These are phyloP conservation scores for Calycina herbarum DNA, from an alignment of 2,329 filamentous ascomycete genomes.

Conservation along the genomic window DNA sequence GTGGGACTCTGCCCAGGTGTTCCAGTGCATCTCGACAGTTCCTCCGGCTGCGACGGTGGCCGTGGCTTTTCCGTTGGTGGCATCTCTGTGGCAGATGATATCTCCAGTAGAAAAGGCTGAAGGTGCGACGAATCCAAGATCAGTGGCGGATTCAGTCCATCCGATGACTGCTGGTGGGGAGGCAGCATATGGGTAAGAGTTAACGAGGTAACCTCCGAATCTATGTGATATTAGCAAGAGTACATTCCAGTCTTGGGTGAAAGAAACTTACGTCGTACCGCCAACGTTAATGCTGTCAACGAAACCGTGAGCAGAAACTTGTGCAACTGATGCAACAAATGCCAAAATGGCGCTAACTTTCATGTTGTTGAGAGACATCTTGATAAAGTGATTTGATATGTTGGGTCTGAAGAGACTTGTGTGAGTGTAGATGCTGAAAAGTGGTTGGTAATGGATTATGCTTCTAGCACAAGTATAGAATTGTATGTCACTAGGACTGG, in stretches of 20 bases:
- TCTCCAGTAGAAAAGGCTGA: constrained; percentile 42
- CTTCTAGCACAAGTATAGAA: constrained; percentile 6
- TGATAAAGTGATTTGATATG: constrained; percentile 9
- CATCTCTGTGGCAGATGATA: constrained; percentile 51
- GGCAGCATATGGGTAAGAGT: constrained; percentile 23
- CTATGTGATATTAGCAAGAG: constrained; percentile 13
- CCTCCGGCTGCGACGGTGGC: constrained; percentile 48
- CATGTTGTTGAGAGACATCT: constrained; percentile 25
- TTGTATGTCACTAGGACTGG: constrained; percentile 4
- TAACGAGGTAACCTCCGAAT: constrained; percentile 37
- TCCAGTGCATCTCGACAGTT: constrained; percentile 49
- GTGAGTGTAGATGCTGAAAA: background rate
- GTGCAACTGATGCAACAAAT: constrained; percentile 38
- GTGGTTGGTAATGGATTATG: background rate
- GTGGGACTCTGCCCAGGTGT: constrained; percentile 51
- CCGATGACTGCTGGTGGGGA: constrained; percentile 38
- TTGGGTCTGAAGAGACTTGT: constrained; percentile 8
- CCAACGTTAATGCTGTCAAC: constrained; percentile 46
- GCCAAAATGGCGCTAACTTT: constrained; percentile 22
- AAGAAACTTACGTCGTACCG: constrained; percentile 32
- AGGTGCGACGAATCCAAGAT: constrained; percentile 52
- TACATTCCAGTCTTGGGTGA: background rate
- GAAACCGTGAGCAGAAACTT: constrained; percentile 48
- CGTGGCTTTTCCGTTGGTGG: constrained; percentile 42
- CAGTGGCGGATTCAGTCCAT: constrained; percentile 44